phyloP scores from a whole-genome alignment of 768 basidiomycete species.

The Panus rudis region DNA sequence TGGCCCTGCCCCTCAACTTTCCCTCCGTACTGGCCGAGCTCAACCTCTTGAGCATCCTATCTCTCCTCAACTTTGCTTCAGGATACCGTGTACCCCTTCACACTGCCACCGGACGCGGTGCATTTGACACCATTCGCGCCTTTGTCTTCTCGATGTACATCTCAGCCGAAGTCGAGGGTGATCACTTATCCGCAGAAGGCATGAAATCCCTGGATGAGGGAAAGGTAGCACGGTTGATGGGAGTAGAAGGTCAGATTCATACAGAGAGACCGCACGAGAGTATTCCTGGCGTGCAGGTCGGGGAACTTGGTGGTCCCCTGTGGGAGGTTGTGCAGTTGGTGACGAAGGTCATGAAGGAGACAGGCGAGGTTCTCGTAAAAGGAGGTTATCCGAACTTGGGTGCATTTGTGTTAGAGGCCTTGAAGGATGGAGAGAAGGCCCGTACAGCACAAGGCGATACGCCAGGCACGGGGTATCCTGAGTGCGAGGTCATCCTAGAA shows the following conservation, averaged over 20 bases:
- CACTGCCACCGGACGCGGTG: slow-evolving; percentile 65
- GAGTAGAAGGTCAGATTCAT: slow-evolving; percentile 48
- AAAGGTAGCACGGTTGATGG: slow-evolving; percentile 68
- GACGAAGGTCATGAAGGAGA: slow-evolving; percentile 57
- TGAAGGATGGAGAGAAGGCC: slow-evolving; percentile 40
- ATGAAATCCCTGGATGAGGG: slow-evolving; percentile 46
- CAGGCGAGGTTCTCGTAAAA: slow-evolving; percentile 55
- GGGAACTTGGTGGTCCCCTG: slow-evolving; percentile 68
- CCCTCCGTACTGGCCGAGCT: slow-evolving; percentile 66
- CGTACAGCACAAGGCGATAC: slow-evolving; percentile 2
- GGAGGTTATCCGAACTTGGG: slow-evolving; percentile 67
- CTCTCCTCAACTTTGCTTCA: slow-evolving; percentile 77
- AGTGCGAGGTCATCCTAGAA: slow-evolving; percentile 20
- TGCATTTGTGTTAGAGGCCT: slow-evolving; percentile 60
- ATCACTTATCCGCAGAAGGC: slow-evolving; percentile 61
- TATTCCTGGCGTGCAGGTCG: slow-evolving; percentile 64
- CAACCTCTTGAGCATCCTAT: slow-evolving; percentile 72
- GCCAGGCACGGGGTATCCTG: slow-evolving; percentile 6
- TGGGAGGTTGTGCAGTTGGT: slow-evolving; percentile 70
- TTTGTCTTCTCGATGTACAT: slow-evolving; percentile 70
- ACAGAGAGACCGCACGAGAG: slow-evolving; percentile 63
- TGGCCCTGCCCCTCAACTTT: slow-evolving; percentile 75
- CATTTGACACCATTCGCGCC: slow-evolving; percentile 77
- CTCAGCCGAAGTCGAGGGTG: slow-evolving; percentile 47
- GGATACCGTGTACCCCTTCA: slow-evolving; percentile 75